phyloP scores from a whole-genome alignment of 352 stramenopile species.

The Globisporangium solare region DNA sequence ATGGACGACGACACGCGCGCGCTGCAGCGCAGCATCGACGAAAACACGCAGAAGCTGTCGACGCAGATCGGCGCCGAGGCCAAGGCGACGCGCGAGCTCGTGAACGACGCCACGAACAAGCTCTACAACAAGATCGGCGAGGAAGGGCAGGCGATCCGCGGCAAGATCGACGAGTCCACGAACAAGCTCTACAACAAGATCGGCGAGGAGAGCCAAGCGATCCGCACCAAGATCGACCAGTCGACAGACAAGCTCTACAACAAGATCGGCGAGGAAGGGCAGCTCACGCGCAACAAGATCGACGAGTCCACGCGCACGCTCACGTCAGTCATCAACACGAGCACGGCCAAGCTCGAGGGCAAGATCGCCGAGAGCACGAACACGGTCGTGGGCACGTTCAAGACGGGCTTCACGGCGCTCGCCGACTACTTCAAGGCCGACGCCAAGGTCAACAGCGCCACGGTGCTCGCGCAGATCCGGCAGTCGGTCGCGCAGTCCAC shows the following conservation, averaged over 20 bases:
- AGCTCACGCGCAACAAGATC: constrained; percentile 7
- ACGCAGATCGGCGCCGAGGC: constrained; percentile 6
- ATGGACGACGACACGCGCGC: background rate
- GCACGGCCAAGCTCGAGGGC: background rate
- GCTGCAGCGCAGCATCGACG: background rate
- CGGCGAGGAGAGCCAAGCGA: background rate
- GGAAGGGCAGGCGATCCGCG: background rate
- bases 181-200: constrained; percentile 10
- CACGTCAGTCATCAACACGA: constrained; percentile 10
- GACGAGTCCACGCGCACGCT: constrained; percentile 6
- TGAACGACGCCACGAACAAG: background rate
- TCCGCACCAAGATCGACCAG: constrained; percentile 11
- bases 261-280: constrained; percentile 12
- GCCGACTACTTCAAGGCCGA: background rate
- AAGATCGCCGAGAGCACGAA: constrained; percentile 1
- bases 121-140: constrained; percentile 10
- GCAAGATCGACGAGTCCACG: constrained; percentile 7
- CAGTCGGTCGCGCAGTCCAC: no score
- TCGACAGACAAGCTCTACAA: constrained; percentile 10
- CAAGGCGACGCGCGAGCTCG: constrained; percentile 1
- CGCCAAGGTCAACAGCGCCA: background rate
- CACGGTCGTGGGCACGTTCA: background rate
- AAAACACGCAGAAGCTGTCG: background rate
- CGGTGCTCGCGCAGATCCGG: background rate
- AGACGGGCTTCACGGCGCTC: background rate